Evolutionary conservation across 164 flowering plant species (phyloP), one percentile per base, ranked within the genome.

Genomic region (Chloranthus sessilifolius): DNA sequence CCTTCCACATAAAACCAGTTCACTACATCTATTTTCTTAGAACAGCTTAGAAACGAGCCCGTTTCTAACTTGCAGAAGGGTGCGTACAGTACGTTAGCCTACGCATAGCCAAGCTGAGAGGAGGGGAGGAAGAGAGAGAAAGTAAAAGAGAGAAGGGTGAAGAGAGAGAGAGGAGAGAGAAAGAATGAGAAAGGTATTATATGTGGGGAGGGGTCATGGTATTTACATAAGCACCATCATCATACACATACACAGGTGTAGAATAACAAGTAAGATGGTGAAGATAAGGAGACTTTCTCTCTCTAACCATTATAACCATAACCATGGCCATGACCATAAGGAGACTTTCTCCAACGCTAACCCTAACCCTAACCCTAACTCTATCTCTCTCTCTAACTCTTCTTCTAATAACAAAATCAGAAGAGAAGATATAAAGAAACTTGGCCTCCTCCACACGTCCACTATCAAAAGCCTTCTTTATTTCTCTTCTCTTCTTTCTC

Each of bases 281-380:
- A 9, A 34, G 14, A 10, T n/a, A 34, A 1, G 1, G 1, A 34
- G 37, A 34, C 37, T n/a, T 34, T 1, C 9, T 34, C 14, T 34
- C 12, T 1, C 14, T n/a, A 10, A 1, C 1, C 12, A 10, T 34
- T 34, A 9, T 34, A 34, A 34, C 14, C 37, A 9, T 10, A 34
- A 34, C 37, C 9, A 34, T 9, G 37, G 37, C 14, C 37, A 34
- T 1, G 1, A 34, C 1, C 37, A 34, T 9, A 34, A n/a, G 37
- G 37, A 1, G 37, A 34, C 1, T 9, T 12, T 27, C 36, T 4
- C 41, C 16, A n/a, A n/a, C n/a, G n/a, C 40, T 29, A 24, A 9
- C 19, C 41, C 36, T 16, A n/a, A 21, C 51, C 57, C 40, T 30
- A 54, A 45, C 44, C 63, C 50, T 30, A 35, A 7, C 36, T 30